phyloP scores from a whole-genome alignment of 345 rosid species.

The Euphorbia pulcherrima region DNA sequence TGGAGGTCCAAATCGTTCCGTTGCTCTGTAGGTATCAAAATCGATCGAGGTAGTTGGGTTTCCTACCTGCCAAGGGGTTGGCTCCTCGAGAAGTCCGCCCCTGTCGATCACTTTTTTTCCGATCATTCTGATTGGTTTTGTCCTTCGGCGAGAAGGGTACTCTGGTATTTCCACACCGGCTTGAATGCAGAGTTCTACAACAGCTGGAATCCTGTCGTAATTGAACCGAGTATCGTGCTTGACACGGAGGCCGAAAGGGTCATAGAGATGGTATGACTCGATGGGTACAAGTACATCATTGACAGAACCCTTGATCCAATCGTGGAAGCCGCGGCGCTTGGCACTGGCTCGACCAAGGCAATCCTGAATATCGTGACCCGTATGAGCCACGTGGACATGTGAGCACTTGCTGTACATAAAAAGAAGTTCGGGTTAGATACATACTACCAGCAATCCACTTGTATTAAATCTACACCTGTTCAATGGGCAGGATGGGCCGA shows the following conservation, averaged over 20 bases:
- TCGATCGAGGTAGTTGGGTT: conserved; percentile 51
- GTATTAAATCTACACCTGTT: too few species aligned
- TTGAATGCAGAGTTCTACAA: conserved; percentile 86
- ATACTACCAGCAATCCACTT: conserved; percentile 1
- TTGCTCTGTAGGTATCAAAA: conserved; percentile 70
- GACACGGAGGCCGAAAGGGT: conserved; percentile 75
- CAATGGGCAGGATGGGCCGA: too few species aligned
- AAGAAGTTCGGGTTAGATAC: not conserved
- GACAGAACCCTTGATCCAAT: conserved; percentile 72
- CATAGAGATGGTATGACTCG: conserved; percentile 84
- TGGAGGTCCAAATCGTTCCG: conserved; percentile 48
- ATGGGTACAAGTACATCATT: conserved; percentile 67
- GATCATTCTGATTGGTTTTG: conserved; percentile 61
- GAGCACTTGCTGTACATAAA: conserved; percentile 58
- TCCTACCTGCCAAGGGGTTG: conserved; percentile 39
- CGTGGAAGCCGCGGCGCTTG: conserved; percentile 52
- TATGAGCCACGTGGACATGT: conserved; percentile 66
- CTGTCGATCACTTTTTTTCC: conserved; percentile 70
- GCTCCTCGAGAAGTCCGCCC: conserved; percentile 64
- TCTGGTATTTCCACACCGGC: conserved; percentile 81
- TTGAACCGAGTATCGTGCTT: conserved; percentile 76
- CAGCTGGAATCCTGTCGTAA: conserved; percentile 76
- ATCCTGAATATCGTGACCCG: conserved; percentile 60
- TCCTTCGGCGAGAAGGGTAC: conserved; percentile 78
- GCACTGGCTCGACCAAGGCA: conserved; percentile 49